Evolutionary conservation across 805 yeast species (phyloP).

Genomic region (Starmerella floricola): DNA sequence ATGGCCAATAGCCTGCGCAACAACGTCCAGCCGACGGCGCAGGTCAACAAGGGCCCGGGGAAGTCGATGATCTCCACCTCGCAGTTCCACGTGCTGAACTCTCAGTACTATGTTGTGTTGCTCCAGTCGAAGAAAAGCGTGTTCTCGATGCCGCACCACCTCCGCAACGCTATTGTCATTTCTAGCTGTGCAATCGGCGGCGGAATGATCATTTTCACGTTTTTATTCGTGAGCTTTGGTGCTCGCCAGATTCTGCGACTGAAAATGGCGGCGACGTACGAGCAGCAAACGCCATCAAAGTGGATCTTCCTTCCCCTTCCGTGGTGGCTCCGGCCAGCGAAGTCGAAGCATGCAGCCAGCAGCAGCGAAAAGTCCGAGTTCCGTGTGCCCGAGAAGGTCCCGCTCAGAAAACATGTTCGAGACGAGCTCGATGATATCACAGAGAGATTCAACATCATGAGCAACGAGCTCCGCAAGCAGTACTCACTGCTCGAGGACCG

Average conservation of each 20-base stretch:
- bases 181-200: slow-evolving; percentile 18
- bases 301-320: slow-evolving; percentile 17
- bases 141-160: slow-evolving; percentile 16
- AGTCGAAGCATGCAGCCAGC: background rate
- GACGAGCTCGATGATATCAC: slow-evolving; percentile 86
- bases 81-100: slow-evolving; percentile 11
- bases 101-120: slow-evolving; percentile 17
- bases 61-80: slow-evolving; percentile 20
- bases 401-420: slow-evolving; percentile 21
- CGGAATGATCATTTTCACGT: slow-evolving; percentile 20
- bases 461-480: slow-evolving; percentile 75
- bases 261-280: slow-evolving; percentile 23
- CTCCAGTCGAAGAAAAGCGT: slow-evolving; percentile 18
- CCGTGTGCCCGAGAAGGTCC: slow-evolving; percentile 22
- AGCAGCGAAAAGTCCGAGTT: slow-evolving; percentile 7
- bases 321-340: slow-evolving; percentile 17
- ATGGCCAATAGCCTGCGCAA: slow-evolving; percentile 10
- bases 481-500: slow-evolving; percentile 78
- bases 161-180: slow-evolving; percentile 17
- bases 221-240: slow-evolving; percentile 20
- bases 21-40: slow-evolving; percentile 12
- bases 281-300: slow-evolving; percentile 15
- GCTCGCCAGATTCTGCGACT: slow-evolving; percentile 22
- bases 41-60: slow-evolving; percentile 16
- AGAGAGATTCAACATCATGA: slow-evolving; percentile 87